phyloP scores from a whole-genome alignment of 2,329 filamentous ascomycete genomes.

The Fusarium lateritium region DNA sequence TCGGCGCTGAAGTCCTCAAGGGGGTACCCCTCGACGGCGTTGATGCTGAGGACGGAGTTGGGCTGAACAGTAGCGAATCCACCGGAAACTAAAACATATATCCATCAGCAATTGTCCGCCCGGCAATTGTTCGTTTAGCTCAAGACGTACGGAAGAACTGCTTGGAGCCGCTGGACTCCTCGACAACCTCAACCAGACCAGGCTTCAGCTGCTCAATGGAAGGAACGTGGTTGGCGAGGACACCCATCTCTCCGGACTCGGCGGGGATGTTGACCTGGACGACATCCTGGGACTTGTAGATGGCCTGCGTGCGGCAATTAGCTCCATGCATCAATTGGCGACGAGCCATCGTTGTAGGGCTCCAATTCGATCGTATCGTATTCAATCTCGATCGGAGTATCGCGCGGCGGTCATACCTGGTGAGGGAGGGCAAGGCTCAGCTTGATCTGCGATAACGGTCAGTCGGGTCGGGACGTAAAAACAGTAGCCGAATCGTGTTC shows the following conservation, averaged over 20 bases:
- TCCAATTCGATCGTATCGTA: constrained; percentile 51
- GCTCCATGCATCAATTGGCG: constrained; percentile 53
- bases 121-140: constrained; percentile 7
- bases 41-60: constrained; percentile 95
- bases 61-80: constrained; percentile 98
- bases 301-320: constrained; percentile 75
- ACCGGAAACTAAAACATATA: constrained; percentile 80
- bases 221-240: constrained; percentile 98
- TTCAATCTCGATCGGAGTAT: constrained; percentile 39
- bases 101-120: constrained; percentile 40
- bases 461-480: constrained; percentile 46
- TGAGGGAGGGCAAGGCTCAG: constrained; percentile 97
- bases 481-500: constrained; percentile 38
- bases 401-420: constrained; percentile 79
- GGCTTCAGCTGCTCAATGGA: constrained; percentile 99
- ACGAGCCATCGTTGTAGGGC: constrained; percentile 35
- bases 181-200: constrained; percentile 93
- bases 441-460: constrained; percentile 78
- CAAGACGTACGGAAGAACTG: constrained; percentile 93
- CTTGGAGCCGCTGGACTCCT: constrained; percentile 91
- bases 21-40: constrained; percentile 94
- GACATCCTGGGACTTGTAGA: constrained; percentile 78
- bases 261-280: constrained; percentile 99
- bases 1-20: constrained; percentile 97
- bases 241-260: constrained; percentile 99